Conservation (phyloP, 1,284 basidiomycete genomes). For the Somion occarium region DNA sequence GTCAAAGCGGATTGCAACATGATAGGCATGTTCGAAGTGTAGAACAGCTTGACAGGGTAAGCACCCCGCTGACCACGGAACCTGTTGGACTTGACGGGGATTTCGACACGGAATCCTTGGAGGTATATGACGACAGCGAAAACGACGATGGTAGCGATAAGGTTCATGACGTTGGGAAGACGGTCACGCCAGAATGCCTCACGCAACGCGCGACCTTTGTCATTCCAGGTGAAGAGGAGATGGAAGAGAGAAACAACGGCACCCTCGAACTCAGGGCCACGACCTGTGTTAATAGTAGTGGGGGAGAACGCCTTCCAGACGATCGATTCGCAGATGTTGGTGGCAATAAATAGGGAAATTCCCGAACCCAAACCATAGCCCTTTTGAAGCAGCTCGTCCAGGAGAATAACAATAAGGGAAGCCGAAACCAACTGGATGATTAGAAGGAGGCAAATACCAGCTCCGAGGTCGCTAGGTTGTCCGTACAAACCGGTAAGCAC, state of each 20-base stretch:
- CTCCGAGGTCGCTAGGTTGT: conserved; percentile 89
- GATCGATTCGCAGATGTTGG: conserved; percentile 99
- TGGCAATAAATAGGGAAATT: conserved; percentile 98
- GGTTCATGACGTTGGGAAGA: conserved; percentile 97
- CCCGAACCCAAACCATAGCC: conserved; percentile 98
- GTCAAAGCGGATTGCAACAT: conserved; percentile 97
- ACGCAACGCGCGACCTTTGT: conserved; percentile 94
- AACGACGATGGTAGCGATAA: conserved; percentile 88
- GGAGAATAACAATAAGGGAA: conserved; percentile 94
- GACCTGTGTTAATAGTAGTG: conserved; percentile 96
- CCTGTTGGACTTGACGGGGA: conserved; percentile 95
- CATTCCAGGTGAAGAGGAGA: conserved; percentile 96
- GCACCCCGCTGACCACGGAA: conserved; percentile 93
- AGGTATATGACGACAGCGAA: conserved; percentile 97
- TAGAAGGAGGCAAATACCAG: conserved; percentile 93
- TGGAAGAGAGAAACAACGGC: conserved; percentile 97
- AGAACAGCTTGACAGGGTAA: conserved; percentile 98
- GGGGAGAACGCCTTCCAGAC: conserved; percentile 99
- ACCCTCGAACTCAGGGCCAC: conserved; percentile 97
- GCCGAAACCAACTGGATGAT: conserved; percentile 95
- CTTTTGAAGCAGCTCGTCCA: conserved; percentile 98
- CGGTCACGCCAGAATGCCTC: conserved; percentile 99
- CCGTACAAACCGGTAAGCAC: conserved; percentile 97
- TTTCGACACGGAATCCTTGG: conserved; percentile 98
- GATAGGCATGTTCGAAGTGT: conserved; percentile 99